Evolutionary conservation across 2,329 filamentous ascomycete species (phyloP).

Genomic region (Magnaporthales sp.): DNA sequence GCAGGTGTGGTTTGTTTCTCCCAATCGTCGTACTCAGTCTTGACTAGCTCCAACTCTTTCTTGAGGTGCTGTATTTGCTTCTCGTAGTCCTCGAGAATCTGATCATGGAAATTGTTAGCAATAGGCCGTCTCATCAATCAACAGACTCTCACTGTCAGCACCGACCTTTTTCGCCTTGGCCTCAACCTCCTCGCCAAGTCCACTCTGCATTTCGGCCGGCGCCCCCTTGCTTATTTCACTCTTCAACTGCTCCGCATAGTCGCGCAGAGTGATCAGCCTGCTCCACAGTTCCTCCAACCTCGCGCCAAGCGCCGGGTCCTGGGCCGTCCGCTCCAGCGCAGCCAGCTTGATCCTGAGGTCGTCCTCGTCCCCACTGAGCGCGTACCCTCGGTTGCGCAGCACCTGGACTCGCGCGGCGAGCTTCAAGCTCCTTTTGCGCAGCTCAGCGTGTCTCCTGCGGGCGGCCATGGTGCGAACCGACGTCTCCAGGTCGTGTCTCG

Average conservation of each 20-base stretch:
- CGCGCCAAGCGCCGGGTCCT: slow-evolving; percentile 66
- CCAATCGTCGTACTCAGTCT: slow-evolving; percentile 48
- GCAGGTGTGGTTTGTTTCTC: slow-evolving; percentile 28
- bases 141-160: slow-evolving; percentile 5
- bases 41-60: slow-evolving; percentile 58
- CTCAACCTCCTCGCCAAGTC: slow-evolving; percentile 61
- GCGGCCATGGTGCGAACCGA: slow-evolving; percentile 67
- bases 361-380: slow-evolving; percentile 71
- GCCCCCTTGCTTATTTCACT: slow-evolving; percentile 63
- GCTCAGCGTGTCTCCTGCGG: slow-evolving; percentile 60
- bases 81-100: slow-evolving; percentile 77
- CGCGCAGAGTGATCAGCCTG: slow-evolving; percentile 64
- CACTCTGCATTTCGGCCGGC: slow-evolving; percentile 26
- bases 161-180: slow-evolving; percentile 66
- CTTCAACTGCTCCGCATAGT: slow-evolving; percentile 63
- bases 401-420: slow-evolving; percentile 76
- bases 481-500: slow-evolving; percentile 68
- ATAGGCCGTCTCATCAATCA: slow-evolving; percentile 10
- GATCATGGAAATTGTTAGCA: slow-evolving; percentile 9
- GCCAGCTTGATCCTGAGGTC: slow-evolving; percentile 65
- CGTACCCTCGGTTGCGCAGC: slow-evolving; percentile 71
- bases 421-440: slow-evolving; percentile 64
- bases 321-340: slow-evolving; percentile 58
- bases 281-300: slow-evolving; percentile 83
- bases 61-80: slow-evolving; percentile 70